Evolutionary conservation across 345 rosid species (phyloP).

Genomic region (Leavenworthia alabamica): DNA sequence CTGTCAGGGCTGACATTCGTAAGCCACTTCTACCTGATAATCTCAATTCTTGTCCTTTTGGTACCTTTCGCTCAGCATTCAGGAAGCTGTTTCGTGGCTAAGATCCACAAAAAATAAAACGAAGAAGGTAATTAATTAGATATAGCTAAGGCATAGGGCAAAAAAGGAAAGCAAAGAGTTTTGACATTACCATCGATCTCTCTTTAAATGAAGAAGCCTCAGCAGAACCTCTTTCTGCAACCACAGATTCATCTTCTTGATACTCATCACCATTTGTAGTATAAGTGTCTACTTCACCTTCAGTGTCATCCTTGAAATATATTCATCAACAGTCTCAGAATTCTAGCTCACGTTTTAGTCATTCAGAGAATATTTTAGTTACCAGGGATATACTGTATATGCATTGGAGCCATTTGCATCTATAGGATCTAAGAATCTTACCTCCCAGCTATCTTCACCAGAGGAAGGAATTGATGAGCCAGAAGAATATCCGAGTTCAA

Average conservation of each 20-base stretch:
- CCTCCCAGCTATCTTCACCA: constrained; percentile 33
- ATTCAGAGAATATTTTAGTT: neutral
- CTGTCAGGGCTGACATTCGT: constrained; percentile 20
- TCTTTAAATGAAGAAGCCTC: constrained; percentile 29
- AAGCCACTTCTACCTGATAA: constrained; percentile 22
- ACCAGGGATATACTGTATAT: neutral
- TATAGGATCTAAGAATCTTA: constrained; percentile 21
- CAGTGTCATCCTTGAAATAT: constrained; percentile 20
- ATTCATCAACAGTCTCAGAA: neutral
- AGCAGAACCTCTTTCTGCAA: constrained; percentile 15
- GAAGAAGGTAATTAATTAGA: neutral
- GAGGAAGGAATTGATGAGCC: constrained; percentile 26
- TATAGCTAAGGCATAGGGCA: neutral
- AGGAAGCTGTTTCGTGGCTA: constrained; percentile 23
- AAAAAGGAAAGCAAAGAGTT: constrained; percentile 14
- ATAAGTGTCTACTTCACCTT: constrained; percentile 26
- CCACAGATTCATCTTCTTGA: constrained; percentile 15
- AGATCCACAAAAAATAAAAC: neutral
- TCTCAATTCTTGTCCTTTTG: constrained; percentile 24
- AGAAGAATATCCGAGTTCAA: constrained; percentile 23
- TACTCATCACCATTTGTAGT: constrained; percentile 20
- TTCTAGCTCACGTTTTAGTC: neutral
- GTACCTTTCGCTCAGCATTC: constrained; percentile 19
- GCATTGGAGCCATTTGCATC: constrained; percentile 3
- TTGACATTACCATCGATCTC: constrained; percentile 31